Conservation (phyloP, 176 grass and related monocot species). For the Oryza meyeriana region DNA sequence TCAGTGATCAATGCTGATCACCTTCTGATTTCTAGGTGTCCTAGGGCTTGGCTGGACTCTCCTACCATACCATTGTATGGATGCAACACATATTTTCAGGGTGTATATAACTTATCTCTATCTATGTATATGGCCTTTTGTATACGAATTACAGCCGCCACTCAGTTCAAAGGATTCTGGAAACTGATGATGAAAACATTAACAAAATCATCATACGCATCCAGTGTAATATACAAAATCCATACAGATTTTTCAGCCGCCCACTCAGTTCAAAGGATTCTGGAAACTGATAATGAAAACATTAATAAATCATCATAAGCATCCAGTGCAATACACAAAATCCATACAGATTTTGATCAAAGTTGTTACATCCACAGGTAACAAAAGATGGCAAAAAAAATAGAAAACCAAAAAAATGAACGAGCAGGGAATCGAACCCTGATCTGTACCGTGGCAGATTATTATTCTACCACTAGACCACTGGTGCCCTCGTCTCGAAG, state of each 20-base stretch:
- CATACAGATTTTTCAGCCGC: too few species aligned
- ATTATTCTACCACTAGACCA: conserved; percentile 78
- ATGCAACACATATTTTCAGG: not conserved
- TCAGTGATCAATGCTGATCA: not conserved
- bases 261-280: not conserved
- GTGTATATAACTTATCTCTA: too few species aligned
- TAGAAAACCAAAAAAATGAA: not conserved
- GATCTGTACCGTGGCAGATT: conserved; percentile 79
- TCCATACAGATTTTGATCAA: not conserved
- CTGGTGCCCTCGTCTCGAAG: conserved; percentile 10
- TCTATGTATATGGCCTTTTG: not conserved
- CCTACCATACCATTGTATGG: not conserved
- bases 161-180: too few species aligned
- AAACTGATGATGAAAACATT: too few species aligned
- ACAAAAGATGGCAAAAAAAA: not conserved
- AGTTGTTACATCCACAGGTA: conserved; percentile 20
- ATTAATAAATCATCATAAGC: not conserved
- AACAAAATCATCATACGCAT: too few species aligned
- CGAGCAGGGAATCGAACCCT: conserved; percentile 58
- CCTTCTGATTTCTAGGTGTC: not conserved
- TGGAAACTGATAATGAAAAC: not conserved
- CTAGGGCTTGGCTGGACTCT: not conserved
- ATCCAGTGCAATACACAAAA: conserved; percentile 8
- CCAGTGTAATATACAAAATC: too few species aligned
- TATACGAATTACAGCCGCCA: too few species aligned